Evolutionary conservation across 2,329 filamentous ascomycete genomes (phyloP), one percentile per base, ranked within the genome.

Genomic region (Raffaelea arxii): DNA sequence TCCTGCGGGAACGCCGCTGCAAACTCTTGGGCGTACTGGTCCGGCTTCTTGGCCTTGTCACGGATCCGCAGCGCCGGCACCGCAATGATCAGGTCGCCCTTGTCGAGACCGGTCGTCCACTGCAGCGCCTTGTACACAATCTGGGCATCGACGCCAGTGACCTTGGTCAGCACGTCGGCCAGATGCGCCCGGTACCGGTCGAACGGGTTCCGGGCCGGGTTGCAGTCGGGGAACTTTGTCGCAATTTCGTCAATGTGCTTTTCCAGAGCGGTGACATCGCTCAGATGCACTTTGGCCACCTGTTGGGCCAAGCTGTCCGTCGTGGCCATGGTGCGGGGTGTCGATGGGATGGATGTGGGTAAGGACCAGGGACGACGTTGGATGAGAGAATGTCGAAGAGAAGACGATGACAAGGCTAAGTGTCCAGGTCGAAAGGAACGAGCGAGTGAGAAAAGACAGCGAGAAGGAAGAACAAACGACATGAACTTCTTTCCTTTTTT

Each of bases 151-250:
- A 87, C 82, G 21, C 82, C 84, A 3, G 83, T 86, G 50, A 88
- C 75, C 19, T 77, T 69, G 27, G 77, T 69, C 36, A 94, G 68
- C 42, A 86, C 69, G 37, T 82, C 72, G 51, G 84, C 81, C 52
- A 94, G 77, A 61, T 90, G 84, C 32, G 80, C 78, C 50, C 87
- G 77, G 72, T 89, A 94, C 50, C 91, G 74, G 58, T 92, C 87
- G 58, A 86, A 71, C 4, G 84, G 82, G 67, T 92, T 92, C 55
- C 76, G 67, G 25, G 82, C 74, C 46, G 85, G 84, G 59, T 82
- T 70, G 56, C 73, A 78, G 59, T 71, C 71, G 35, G 78, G 72
- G 59, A 70, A 81, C 49, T 60, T 62, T 44, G 65, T 60, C 41
- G 61, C 53, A 51, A 65, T 55, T 44, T 61, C 61, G 45, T 59